These are phyloP conservation scores for Podila clonocystis DNA, from an alignment of 192 early-diverging fungal species.

Conservation along the genomic window DNA sequence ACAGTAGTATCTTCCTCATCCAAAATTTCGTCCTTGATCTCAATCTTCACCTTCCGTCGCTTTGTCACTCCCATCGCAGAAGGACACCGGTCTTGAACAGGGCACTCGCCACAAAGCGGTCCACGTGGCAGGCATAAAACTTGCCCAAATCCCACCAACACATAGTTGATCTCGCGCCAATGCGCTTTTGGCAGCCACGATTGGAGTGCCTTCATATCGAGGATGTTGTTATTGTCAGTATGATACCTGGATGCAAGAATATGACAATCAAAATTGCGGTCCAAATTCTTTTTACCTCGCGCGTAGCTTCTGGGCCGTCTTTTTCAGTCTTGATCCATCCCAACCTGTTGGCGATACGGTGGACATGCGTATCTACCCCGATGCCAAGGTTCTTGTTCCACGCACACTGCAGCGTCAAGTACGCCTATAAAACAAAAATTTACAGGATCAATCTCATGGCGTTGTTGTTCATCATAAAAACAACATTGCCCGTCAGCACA, in stretches of 20 bases:
- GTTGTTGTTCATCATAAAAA: not conserved
- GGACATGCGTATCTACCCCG: constrained; percentile 96
- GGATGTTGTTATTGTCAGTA: constrained; percentile 7
- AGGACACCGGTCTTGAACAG: constrained; percentile 78
- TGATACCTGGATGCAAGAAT: not conserved
- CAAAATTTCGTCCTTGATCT: constrained; percentile 4
- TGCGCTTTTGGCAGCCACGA: constrained; percentile 84
- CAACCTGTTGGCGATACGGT: constrained; percentile 88
- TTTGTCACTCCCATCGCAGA: constrained; percentile 10
- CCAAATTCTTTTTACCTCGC: constrained; percentile 54
- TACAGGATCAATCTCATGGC: not conserved
- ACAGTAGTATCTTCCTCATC: constrained; percentile 9
- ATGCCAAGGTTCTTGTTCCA: constrained; percentile 90
- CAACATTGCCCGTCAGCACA: not conserved
- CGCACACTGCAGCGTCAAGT: constrained; percentile 83
- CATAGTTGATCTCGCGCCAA: constrained; percentile 89
- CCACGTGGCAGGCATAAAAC: constrained; percentile 75
- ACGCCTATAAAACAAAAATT: constrained; percentile 55
- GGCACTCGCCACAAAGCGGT: constrained; percentile 84
- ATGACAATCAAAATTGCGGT: not conserved
- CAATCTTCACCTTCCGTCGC: not conserved
- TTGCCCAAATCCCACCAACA: constrained; percentile 95
- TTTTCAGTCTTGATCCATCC: constrained; percentile 86
- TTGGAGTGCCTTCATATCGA: constrained; percentile 61
- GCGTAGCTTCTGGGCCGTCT: constrained; percentile 83